Percentiles rank a stretch among this genome's conserved stretches.
These are phyloP conservation scores for Pseudoturritis turrita DNA, from an alignment of 345 rosid species.

Conservation along the genomic window DNA sequence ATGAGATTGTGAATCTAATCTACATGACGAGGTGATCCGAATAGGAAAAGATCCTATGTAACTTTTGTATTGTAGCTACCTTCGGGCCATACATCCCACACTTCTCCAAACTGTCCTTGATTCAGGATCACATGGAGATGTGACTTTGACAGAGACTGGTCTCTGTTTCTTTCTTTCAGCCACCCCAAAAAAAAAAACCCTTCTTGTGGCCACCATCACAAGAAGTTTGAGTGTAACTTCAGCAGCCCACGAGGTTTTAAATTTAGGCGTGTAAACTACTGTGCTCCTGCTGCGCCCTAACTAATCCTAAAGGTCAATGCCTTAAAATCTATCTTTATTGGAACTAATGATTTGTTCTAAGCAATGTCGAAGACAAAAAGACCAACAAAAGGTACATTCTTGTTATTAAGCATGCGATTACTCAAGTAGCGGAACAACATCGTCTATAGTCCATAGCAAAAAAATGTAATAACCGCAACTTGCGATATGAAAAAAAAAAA, in stretches of 20 bases:
- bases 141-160: not conserved
- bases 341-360: not conserved
- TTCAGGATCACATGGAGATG: not conserved
- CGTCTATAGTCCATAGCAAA: not conserved
- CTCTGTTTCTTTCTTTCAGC: too few relatives aligned
- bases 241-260: not conserved
- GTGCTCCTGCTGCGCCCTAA: not conserved
- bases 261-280: not conserved
- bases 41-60: too few relatives aligned
- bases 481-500: conserved; percentile 22
- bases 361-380: not conserved
- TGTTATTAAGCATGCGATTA: conserved; percentile 19
- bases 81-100: not conserved
- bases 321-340: not conserved
- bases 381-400: not conserved
- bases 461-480: conserved; percentile 4
- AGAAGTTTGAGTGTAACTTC: not conserved
- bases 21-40: too few relatives aligned
- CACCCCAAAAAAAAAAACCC: too few relatives aligned
- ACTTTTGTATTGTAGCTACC: not conserved
- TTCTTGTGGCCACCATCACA: not conserved
- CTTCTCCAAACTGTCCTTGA: not conserved
- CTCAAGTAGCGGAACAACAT: not conserved
- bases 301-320: not conserved
- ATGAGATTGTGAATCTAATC: not conserved